Percentiles rank a stretch among this genome's conserved stretches.
These are phyloP conservation scores for Hondaea fermentalgiana DNA, from an alignment of 108 stramenopile species.

Conservation along the genomic window DNA sequence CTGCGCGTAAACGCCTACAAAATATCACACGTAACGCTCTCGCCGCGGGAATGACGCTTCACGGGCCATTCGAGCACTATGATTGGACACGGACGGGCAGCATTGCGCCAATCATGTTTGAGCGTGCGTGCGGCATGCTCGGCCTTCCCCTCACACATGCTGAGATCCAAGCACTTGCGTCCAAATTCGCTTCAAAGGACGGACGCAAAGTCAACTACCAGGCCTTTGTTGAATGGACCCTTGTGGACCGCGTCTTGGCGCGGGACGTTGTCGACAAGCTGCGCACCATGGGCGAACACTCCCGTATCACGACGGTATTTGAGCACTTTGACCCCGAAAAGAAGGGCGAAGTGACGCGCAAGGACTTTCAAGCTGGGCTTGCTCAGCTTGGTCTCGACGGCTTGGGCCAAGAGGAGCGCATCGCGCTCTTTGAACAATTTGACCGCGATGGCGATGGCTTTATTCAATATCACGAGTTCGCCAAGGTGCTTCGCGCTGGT, in stretches of 20 bases:
- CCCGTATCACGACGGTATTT: neutral
- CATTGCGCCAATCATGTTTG: neutral
- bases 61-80: conserved; percentile 23
- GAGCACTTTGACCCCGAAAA: neutral
- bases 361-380: conserved; percentile 21
- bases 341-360: neutral
- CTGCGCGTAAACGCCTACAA: neutral
- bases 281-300: neutral
- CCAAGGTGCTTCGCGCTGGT: neutral
- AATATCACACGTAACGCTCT: neutral
- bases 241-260: neutral
- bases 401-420: neutral
- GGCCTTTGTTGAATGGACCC: neutral
- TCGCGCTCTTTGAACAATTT: conserved; percentile 24
- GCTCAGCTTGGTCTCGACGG: neutral
- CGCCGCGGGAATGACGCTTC: neutral
- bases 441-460: conserved; percentile 15
- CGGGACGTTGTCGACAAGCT: neutral
- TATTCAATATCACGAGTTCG: conserved; percentile 20
- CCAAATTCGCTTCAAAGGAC: neutral
- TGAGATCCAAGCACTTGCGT: neutral
- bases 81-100: conserved; percentile 12
- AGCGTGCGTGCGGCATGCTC: neutral
- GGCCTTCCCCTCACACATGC: conserved; percentile 18
- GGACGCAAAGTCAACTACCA: neutral